Evolutionary conservation across 805 yeast species (phyloP), one percentile per base, ranked within the genome.

Genomic region (Kodamaea sagamina): DNA sequence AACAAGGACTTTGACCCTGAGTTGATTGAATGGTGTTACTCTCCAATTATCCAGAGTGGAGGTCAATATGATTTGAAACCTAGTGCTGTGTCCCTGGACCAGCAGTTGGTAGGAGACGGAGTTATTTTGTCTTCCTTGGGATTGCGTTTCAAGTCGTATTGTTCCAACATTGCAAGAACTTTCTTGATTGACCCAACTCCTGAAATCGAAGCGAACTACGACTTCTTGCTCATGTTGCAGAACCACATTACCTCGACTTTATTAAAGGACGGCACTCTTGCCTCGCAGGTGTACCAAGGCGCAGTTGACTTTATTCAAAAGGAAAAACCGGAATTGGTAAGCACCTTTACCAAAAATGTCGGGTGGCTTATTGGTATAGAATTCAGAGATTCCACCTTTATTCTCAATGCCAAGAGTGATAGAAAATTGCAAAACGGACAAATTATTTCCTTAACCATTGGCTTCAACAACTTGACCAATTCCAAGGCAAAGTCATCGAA

Each of bases 281-380:
- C 86, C n/a, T 77, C 77, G 39, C 78, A 79, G 32, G 77, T 89
- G 18, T 90, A 86, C 62, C 70, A 69, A 37, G 80, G 82, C 9
- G 80, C 87, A 0, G 43, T 79, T n/a, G 78, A 72, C 9, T 83
- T 64, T 52, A 75, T 90, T 47, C 74, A 77, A 52, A 42, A 51
- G 12, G 63, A 74, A 13, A 80, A 80, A 47, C 86, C 95, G 2
- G 87, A 81, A 15, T 68, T 92, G 53, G 81, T 72, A 26, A 57
- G 68, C 18, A 70, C 78, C 54, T 84, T 89, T 52, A 75, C 89
- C 38, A 86, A 86, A 57, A 87, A 87, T 55, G 77, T 84, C 49
- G 98, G 98, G 41, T 87, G 93, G 78, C 72, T 87, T 44, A 83
- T 87, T 44, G 98, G 98, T 46, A 76, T 92, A 48, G 97, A 89